Evolutionary conservation across 2,329 filamentous ascomycete genomes (phyloP), one percentile per base, ranked within the genome.

Genomic region (Aureobasidium sp.): DNA sequence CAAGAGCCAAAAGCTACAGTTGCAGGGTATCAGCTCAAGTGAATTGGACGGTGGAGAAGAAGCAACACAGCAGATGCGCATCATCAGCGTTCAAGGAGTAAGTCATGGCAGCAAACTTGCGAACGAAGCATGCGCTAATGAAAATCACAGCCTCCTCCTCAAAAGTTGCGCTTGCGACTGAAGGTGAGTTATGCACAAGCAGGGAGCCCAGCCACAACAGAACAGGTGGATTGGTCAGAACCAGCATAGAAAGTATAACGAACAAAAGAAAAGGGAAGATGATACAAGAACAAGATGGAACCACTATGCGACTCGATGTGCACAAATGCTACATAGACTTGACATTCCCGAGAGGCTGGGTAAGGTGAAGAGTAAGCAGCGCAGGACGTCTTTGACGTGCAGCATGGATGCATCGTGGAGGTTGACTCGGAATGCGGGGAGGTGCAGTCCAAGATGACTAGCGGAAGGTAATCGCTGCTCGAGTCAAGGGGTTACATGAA

Each of bases 171-270:
- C 65, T 79, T 99, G 69, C 87, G 94, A 71, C 79, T 99, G 70
- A 91, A 91, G 76, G 84, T 99, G 70, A 86, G 84, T 62, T 97
- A 91, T 73, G 79, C 84, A 37, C 88, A 89, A 74, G 85, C 88
- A 62, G 83, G 84, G 63, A 84, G 80, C 27, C 86, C 86, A 58
- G 83, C 87, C 65, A 82, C 95, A 20, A 88, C 88, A 72, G 94
- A 99, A 71, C 92, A 97, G 77, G 91, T 97, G 63, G 95, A 97
- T 78, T 99, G 94, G 94, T 87, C 89, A 34, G 94, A 99, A 76
- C 87, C 91, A 61, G 68, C 71, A 53, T 77, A 59, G 34, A 41
- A 45, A 42, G 45, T 17, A 45, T 49, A 51, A 49, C 42, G 57
- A 51, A 51, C 51, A 25, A 17, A 22, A 9, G 31, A 42, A 34